Evolutionary conservation across 228 moss, liverwort and hornwort genomes (phyloP).

Genomic region (Sphagnum magellanicum): DNA sequence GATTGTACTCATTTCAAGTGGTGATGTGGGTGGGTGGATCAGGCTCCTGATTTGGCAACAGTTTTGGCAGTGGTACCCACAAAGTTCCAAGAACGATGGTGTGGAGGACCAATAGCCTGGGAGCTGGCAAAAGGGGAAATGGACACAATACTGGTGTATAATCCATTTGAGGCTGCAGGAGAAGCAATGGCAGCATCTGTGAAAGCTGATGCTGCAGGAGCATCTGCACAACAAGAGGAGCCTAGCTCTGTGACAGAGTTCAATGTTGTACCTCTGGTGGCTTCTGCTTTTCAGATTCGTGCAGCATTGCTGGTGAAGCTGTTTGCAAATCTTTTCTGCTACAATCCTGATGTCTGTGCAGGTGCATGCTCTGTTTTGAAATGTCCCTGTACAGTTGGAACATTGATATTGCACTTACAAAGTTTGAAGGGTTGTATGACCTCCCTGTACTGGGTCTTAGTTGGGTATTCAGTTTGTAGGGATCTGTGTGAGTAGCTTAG

Average conservation of each 20-base stretch:
- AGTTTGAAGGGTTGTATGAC: too few species aligned
- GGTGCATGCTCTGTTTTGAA: constrained; percentile 25
- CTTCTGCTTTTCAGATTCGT: constrained; percentile 73
- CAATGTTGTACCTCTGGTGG: constrained; percentile 67
- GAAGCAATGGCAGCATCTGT: constrained; percentile 91
- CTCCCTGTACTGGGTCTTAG: too few species aligned
- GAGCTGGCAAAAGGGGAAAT: constrained; percentile 85
- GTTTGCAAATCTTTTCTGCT: constrained; percentile 94
- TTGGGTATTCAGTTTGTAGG: too few species aligned
- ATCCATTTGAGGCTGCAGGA: constrained; percentile 97
- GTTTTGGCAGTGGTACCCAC: constrained; percentile 83
- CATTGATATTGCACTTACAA: too few species aligned
- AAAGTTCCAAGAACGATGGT: constrained; percentile 92
- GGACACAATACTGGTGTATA: constrained; percentile 88
- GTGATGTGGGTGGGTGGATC: constrained; percentile 2
- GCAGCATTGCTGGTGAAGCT: constrained; percentile 95
- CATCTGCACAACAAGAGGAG: constrained; percentile 62
- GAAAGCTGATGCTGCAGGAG: constrained; percentile 52
- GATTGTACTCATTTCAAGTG: neutral
- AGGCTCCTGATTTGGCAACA: constrained; percentile 92
- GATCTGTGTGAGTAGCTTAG: too few species aligned
- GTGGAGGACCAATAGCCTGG: constrained; percentile 86
- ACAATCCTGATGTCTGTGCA: constrained; percentile 95
- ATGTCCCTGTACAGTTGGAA: too few species aligned
- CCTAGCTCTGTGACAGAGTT: constrained; percentile 79